Base-by-base conservation (phyloP, 768 basidiomycete genomes). In the Trametes cinnabarina region DNA sequence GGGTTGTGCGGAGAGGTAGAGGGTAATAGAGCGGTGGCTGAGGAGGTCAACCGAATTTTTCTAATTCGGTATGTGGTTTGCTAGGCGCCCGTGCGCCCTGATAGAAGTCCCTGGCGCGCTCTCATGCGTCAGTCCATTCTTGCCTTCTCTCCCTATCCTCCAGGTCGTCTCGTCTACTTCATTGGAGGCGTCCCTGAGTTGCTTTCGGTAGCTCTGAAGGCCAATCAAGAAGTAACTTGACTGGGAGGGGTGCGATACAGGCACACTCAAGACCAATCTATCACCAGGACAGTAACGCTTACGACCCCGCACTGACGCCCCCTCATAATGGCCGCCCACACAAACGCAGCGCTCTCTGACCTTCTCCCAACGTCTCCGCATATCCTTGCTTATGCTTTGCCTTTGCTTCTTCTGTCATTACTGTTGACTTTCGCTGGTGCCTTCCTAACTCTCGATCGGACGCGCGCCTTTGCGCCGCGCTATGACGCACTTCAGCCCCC, bases 391-490 rank as follows among this genome's bases (percentile, higher is more conserved):
- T 88, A 87, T 66, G 65, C 80, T 30, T 65, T 88, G 25, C 86
- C 86, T 49, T 73, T 90, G n/a, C 73, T 89, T 30, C 67, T 83
- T 3, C 57, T 83, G 5, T 87, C 86, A 10, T 49, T 85, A 39
- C 58, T 82, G 22, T 73, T 86, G 35, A 81, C 80, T 7, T 85
- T 87, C 65, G 74, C 84, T n/a, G 86, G 87, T n/a, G 78, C 85
- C 3, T 88, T 90, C 69, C 73, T 88, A 20, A 87, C 81, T 17
- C 78, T 90, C 47, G 86, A 88, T 66, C 83, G 88, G 39, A 82
- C 86, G 20, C 79, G 84, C 37, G 78, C 82, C 7, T 87, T 90
- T 64, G 73, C 80, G 0, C 76, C 82, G 34, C 69, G 71, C 8
- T 71, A 72, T 62, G 73, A 72, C 48, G 65, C 67, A 19, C 28